Percentiles rank a stretch among this genome's conserved stretches.
Evolutionary conservation across 345 rosid species (phyloP).

Genomic region (Pugionium cornutum): DNA sequence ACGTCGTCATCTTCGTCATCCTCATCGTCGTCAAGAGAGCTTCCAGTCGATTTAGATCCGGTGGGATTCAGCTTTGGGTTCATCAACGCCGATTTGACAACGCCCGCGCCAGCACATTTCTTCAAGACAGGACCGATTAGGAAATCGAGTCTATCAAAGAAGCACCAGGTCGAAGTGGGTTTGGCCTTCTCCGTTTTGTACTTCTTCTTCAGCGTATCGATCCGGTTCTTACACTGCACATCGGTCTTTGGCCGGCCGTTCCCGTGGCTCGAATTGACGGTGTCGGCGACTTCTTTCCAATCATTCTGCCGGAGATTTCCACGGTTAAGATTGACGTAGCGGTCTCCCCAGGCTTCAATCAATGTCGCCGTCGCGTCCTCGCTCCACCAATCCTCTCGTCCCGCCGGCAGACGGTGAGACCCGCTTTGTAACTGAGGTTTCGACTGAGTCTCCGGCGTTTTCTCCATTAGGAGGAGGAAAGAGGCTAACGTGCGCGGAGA

Average conservation of each 20-base stretch:
- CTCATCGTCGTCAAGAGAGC: slow-evolving; percentile 46
- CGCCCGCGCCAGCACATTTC: slow-evolving; percentile 25
- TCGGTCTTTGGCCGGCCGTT: slow-evolving; percentile 59
- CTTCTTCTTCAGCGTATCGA: slow-evolving; percentile 72
- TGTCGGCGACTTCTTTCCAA: slow-evolving; percentile 78
- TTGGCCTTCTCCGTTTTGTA: slow-evolving; percentile 58
- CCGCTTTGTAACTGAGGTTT: slow-evolving; percentile 32
- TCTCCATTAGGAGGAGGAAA: slow-evolving; percentile 30
- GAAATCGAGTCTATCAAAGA: slow-evolving; percentile 50
- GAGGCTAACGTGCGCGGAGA: slow-evolving; percentile 37
- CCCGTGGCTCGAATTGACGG: slow-evolving; percentile 57
- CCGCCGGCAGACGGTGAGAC: slow-evolving; percentile 40
- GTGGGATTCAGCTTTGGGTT: slow-evolving; percentile 27
- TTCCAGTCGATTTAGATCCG: slow-evolving; percentile 45
- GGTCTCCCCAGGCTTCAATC: slow-evolving; percentile 85
- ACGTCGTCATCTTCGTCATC: slow-evolving; percentile 51
- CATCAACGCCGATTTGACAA: slow-evolving; percentile 36
- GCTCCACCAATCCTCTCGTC: slow-evolving; percentile 95
- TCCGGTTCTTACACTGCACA: slow-evolving; percentile 73
- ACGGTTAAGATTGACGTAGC: slow-evolving; percentile 69
- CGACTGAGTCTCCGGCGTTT: slow-evolving; percentile 33
- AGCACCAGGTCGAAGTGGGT: slow-evolving; percentile 49
- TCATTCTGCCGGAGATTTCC: slow-evolving; percentile 83
- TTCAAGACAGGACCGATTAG: slow-evolving; percentile 52
- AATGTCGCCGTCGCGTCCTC: slow-evolving; percentile 74